Base-by-base conservation (phyloP, 176 grass and related monocot species). In the Secale cereale region DNA sequence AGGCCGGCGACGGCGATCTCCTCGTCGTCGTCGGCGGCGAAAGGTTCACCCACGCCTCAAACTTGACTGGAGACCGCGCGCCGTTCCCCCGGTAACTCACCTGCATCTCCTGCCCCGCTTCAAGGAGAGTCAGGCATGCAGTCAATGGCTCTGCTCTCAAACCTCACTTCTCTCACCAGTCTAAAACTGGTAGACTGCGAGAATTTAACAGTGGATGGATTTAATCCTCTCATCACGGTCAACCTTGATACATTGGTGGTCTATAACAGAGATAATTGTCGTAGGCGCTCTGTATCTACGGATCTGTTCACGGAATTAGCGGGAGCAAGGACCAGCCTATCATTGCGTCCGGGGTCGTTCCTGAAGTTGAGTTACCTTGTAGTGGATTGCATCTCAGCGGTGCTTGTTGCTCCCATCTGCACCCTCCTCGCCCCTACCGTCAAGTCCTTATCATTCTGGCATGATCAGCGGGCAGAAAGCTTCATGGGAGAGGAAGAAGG, bases 341-440 rank as follows among this genome's bases (percentile, higher is more conserved):
- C 14, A 48, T 48, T 48, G 45, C 45, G 4, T 1, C 13, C 14
- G 1, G 45, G 45, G 4, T 48, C 45, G 14, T 15, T 6, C 26
- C 13, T n/a, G n/a, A n/a, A 8, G 3, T 3, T 65, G 61, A 2
- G 3, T 8, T 0, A 0, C 0, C 62, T 65, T 3, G 0, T 0
- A 0, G 62, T 65, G 5, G 62, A 65, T 65, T 29, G 26, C 61
- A 29, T 29, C 61, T 29, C 26, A 16, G 26, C 26, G 2, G 61
- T 64, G 5, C 61, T 64, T 3, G 61, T 13, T 64, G 26, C 61
- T 64, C 26, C 61, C 61, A 13, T 64, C 5, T 64, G 26, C 5
- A 30, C 2, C 61, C 26, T 64, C 61, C 12, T 64, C 2, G 26
- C 26, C 2, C 0, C 26, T 13, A 64, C 26, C 26, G 26, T 33